A percentile compares a stretch with the other conserved stretches of the same genome.
Conservation (phyloP, 1,284 basidiomycete genomes). For the Tilletia caries region DNA sequence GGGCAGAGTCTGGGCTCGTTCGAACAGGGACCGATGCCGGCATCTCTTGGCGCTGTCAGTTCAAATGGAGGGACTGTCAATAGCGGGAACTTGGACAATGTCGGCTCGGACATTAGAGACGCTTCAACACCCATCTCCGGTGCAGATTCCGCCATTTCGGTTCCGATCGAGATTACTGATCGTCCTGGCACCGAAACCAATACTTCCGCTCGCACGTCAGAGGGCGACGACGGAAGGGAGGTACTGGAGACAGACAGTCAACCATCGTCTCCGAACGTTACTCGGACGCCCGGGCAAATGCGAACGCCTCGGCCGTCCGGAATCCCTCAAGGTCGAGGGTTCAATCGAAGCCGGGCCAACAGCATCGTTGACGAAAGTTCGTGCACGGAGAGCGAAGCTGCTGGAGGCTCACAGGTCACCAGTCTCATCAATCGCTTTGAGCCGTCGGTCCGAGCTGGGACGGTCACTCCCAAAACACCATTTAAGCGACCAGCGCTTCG, state of each 20-base stretch:
- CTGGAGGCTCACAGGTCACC: slow-evolving; percentile 17
- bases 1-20: background rate
- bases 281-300: slow-evolving; percentile 57
- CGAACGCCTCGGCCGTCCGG: slow-evolving; percentile 3
- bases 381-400: slow-evolving; percentile 38
- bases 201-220: too few relatives aligned
- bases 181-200: too few relatives aligned
- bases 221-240: slow-evolving; percentile 3
- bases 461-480: slow-evolving; percentile 16
- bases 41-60: background rate
- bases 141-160: background rate
- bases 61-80: too few relatives aligned
- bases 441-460: slow-evolving; percentile 19
- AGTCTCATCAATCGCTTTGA: slow-evolving; percentile 30
- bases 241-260: slow-evolving; percentile 11
- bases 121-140: background rate
- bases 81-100: background rate
- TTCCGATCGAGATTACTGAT: background rate
- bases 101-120: background rate
- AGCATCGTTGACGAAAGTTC: slow-evolving; percentile 35
- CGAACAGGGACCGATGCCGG: background rate
- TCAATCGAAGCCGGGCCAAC: slow-evolving; percentile 34
- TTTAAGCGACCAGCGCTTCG: background rate
- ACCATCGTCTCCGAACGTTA: slow-evolving; percentile 14
- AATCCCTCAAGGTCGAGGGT: slow-evolving; percentile 68